Percentiles rank a stretch among this genome's conserved stretches.
Conservation (phyloP, 352 stramenopile genomes). For the Ophiocytium majus region DNA sequence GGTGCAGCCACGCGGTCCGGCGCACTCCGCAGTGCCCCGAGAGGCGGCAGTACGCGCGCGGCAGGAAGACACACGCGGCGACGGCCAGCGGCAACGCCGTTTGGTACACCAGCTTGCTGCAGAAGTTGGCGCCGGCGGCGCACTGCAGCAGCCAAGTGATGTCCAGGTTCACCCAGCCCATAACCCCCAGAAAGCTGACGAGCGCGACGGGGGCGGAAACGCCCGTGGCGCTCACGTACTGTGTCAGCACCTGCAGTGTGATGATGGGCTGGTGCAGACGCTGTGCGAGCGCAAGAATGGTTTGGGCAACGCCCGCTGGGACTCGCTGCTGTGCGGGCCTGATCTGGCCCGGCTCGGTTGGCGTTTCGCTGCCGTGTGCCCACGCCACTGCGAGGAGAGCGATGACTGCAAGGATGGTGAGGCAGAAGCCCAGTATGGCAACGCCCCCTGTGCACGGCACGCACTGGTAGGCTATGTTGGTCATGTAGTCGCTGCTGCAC, state of each 20-base stretch:
- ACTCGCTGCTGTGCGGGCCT: too few species aligned
- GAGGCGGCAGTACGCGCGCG: not conserved
- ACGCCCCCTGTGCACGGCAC: too few species aligned
- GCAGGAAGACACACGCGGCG: not conserved
- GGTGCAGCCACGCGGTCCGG: not conserved
- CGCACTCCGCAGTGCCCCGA: not conserved
- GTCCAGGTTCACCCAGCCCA: not conserved
- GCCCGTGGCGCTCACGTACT: not conserved
- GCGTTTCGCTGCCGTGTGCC: too few species aligned
- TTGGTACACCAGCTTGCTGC: not conserved
- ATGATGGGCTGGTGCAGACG: not conserved
- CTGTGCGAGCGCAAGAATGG: too few species aligned
- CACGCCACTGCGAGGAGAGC: too few species aligned
- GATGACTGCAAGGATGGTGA: too few species aligned
- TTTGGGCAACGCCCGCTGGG: too few species aligned
- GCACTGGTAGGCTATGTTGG: too few species aligned
- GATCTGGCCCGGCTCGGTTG: too few species aligned
- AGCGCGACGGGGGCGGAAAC: not conserved
- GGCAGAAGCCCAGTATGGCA: too few species aligned
- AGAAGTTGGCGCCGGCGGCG: not conserved
- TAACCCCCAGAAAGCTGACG: not conserved
- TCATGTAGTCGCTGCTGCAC: too few species aligned
- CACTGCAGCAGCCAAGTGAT: not conserved
- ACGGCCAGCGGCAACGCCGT: not conserved
- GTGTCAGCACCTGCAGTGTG: not conserved